Base-by-base conservation (phyloP, 192 early-diverging fungal species). In the Coemansia nantahalensis region DNA sequence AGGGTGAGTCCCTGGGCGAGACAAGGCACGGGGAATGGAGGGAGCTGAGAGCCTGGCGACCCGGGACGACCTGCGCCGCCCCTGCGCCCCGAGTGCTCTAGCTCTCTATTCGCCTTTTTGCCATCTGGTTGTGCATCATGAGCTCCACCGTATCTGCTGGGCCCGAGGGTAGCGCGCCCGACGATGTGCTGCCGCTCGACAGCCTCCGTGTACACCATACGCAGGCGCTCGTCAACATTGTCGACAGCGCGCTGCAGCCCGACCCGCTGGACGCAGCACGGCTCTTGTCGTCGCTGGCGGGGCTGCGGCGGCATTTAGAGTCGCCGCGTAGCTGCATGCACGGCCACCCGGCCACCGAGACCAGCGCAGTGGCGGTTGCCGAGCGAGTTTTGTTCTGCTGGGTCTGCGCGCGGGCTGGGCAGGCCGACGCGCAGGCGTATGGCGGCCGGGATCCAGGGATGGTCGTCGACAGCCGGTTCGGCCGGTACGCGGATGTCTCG, bases 331-430 rank as follows among this genome's bases (percentile, higher is more conserved):
- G 52, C 42, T 47, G 21, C 24, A 16, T 42, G 19, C 51, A 50
- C 21, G 47, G 47, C 26, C 60, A 71, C 32, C 68, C 68, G 11
- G 68, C 61, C 2, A 59, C 56, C 4, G 61, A 63, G 16, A 71
- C 68, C 14, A 72, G 60, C n/a, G 57, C 57, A 12, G 56, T 48
- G 15, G 44, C 55, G 30, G 57, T 72, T 16, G 39, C 60, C 8
- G 62, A 64, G 40, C 68, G 56, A 23, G 56, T 72, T 14, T 43
- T 72, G 15, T 24, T 72, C 6, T 72, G 68, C 53, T 72, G 68
- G 68, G 62, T 72, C 4, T 72, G 68, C 23, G 61, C 68, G 9
- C 52, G 51, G 0, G 68, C 68, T 11, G 40, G 61, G 1, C 62
- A 72, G 7, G 48, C 62, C 0, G 68, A 72, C 19, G 57, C 44